These are phyloP conservation scores for Vitis rupestris DNA, from an alignment of 164 flowering plant genomes.

Conservation along the genomic window DNA sequence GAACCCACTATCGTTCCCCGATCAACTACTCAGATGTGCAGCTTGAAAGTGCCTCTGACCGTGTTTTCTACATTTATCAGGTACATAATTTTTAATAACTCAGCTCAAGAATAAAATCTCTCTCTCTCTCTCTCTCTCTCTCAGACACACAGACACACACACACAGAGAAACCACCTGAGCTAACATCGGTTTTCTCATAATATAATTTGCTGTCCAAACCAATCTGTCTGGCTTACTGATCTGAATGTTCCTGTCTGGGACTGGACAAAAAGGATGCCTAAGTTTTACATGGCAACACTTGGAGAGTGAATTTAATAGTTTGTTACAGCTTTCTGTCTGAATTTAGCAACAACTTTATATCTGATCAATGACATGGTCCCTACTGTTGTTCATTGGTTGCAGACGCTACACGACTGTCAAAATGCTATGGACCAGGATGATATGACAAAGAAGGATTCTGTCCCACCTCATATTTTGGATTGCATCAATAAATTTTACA, in stretches of 20 bases:
- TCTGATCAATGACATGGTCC: neutral
- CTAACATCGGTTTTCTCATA: no score
- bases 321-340: no score
- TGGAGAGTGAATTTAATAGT: no score
- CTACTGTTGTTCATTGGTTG: slow-evolving; percentile 19
- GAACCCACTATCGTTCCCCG: slow-evolving; percentile 90
- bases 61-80: slow-evolving; percentile 91
- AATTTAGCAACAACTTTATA: neutral
- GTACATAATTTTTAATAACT: slow-evolving; percentile 27
- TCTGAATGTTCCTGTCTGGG: no score
- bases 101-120: neutral
- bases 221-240: no score
- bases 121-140: neutral
- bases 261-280: no score
- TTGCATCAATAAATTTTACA: slow-evolving; percentile 51
- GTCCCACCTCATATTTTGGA: slow-evolving; percentile 44
- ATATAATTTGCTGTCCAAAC: no score
- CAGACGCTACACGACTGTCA: slow-evolving; percentile 86
- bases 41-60: slow-evolving; percentile 93
- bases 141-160: neutral
- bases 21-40: slow-evolving; percentile 75
- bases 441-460: slow-evolving; percentile 29
- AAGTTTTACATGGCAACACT: no score
- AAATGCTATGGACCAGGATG: slow-evolving; percentile 40
- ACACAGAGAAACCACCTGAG: no score